phyloP scores from a whole-genome alignment of 805 yeast genomes.

The Yarrowia deformans region DNA sequence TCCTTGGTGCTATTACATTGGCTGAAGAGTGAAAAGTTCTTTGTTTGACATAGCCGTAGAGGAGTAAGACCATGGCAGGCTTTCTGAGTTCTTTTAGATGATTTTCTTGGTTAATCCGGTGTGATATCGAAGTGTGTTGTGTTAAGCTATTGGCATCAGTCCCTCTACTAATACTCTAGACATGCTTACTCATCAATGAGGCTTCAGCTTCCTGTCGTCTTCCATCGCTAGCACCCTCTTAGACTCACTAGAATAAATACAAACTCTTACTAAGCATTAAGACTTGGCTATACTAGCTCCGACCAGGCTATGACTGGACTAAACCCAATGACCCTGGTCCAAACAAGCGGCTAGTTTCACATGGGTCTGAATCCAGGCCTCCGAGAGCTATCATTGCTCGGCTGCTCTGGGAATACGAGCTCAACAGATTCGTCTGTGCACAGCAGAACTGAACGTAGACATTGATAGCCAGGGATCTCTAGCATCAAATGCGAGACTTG shows the following conservation, averaged over 20 bases:
- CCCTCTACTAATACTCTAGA: no score
- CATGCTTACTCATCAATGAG: no score
- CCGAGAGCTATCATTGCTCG: neutral
- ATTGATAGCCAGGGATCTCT: neutral
- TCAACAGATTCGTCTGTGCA: conserved; percentile 1
- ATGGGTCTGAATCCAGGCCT: neutral
- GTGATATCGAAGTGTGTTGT: no score
- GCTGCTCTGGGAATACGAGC: conserved; percentile 4
- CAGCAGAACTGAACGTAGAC: neutral
- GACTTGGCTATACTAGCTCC: neutral
- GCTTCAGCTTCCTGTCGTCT: no score
- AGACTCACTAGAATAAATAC: no score
- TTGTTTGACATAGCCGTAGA: no score
- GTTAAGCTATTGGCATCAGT: no score
- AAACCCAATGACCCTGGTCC: neutral
- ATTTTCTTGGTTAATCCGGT: no score
- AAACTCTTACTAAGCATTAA: neutral
- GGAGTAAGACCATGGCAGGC: no score
- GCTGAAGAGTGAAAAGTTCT: neutral
- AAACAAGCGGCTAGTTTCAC: neutral
- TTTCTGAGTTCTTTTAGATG: no score
- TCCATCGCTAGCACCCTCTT: no score
- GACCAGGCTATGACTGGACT: neutral
- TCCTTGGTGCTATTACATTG: neutral
- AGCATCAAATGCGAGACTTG: no score